Conservation (phyloP, 202 grass and related monocot genomes). For the Setaria italica region DNA sequence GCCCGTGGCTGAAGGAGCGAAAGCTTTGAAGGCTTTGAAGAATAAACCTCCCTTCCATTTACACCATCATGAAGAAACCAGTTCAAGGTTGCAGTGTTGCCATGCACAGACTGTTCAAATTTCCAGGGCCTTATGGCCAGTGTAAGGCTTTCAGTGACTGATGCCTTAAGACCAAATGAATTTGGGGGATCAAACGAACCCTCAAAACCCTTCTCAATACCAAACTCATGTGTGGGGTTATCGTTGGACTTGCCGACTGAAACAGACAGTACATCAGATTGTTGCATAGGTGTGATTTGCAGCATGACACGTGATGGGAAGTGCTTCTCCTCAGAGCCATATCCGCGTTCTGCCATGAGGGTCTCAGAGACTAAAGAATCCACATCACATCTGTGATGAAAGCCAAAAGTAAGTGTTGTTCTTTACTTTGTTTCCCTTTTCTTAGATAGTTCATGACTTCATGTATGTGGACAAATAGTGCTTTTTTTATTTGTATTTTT, state of each 20-base stretch:
- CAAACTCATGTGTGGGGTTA: conserved; percentile 75
- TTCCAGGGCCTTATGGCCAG: conserved; percentile 95
- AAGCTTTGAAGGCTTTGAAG: conserved; percentile 80
- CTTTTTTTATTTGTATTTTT: background rate
- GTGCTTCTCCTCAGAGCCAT: conserved; percentile 84
- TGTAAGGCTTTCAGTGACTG: conserved; percentile 57
- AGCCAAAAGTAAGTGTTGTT: conserved; percentile 41
- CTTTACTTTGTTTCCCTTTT: conserved; percentile 9
- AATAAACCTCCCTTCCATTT: conserved; percentile 78
- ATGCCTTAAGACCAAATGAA: conserved; percentile 66
- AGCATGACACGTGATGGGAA: conserved; percentile 84
- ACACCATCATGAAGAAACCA: conserved; percentile 86
- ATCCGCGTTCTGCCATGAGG: conserved; percentile 85
- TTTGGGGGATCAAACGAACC: conserved; percentile 79
- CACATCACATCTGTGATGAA: conserved; percentile 72
- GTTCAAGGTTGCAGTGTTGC: conserved; percentile 60
- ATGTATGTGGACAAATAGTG: background rate
- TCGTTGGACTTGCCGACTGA: conserved; percentile 83
- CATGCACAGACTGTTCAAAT: conserved; percentile 84
- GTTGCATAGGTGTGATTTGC: conserved; percentile 86
- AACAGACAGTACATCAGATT: conserved; percentile 75
- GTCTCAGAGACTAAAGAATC: conserved; percentile 70
- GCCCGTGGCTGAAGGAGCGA: conserved; percentile 73
- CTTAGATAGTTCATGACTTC: background rate
- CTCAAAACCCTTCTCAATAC: conserved; percentile 72